phyloP scores from a whole-genome alignment of 2,329 filamentous ascomycete genomes.

The Mycosphaerelloides madeirae region DNA sequence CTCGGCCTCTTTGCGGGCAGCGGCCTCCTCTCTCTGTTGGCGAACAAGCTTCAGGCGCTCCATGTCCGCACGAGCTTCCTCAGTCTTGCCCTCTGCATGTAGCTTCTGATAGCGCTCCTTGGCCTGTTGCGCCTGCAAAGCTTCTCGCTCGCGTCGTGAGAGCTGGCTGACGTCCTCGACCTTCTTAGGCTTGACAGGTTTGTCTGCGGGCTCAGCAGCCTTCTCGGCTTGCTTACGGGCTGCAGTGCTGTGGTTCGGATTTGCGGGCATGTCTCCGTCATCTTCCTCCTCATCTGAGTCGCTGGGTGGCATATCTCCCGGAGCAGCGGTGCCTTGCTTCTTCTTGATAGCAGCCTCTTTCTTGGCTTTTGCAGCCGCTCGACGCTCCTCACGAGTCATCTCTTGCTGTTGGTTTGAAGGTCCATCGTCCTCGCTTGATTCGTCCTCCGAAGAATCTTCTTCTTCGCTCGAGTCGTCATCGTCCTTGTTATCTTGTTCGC shows the following conservation, averaged over 20 bases:
- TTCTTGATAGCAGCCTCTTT: constrained; percentile 83
- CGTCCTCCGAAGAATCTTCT: constrained; percentile 46
- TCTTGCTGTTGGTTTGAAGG: constrained; percentile 41
- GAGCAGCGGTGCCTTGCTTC: constrained; percentile 65
- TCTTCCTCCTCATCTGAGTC: constrained; percentile 58
- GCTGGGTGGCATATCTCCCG: constrained; percentile 76
- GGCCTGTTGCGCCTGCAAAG: constrained; percentile 77
- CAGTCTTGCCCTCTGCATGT: constrained; percentile 92
- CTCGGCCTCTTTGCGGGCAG: constrained; percentile 71
- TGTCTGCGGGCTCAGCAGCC: constrained; percentile 45
- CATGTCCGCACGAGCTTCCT: constrained; percentile 85
- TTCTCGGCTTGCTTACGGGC: constrained; percentile 62
- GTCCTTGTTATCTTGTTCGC: constrained; percentile 50
- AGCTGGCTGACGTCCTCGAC: constrained; percentile 53
- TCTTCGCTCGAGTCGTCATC: constrained; percentile 48
- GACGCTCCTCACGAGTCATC: constrained; percentile 80
- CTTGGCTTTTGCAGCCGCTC: constrained; percentile 79
- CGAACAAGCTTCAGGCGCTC: constrained; percentile 76
- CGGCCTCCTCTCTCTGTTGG: constrained; percentile 80
- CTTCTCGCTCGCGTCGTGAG: constrained; percentile 67
- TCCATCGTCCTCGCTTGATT: constrained; percentile 38
- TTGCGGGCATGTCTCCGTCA: constrained; percentile 67
- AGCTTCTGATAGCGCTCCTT: constrained; percentile 88
- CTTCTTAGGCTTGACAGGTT: constrained; percentile 54
- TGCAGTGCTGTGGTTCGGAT: constrained; percentile 76